Base-by-base conservation (phyloP, 495 filamentous ascomycete genomes). In the Xylaria castorea region DNA sequence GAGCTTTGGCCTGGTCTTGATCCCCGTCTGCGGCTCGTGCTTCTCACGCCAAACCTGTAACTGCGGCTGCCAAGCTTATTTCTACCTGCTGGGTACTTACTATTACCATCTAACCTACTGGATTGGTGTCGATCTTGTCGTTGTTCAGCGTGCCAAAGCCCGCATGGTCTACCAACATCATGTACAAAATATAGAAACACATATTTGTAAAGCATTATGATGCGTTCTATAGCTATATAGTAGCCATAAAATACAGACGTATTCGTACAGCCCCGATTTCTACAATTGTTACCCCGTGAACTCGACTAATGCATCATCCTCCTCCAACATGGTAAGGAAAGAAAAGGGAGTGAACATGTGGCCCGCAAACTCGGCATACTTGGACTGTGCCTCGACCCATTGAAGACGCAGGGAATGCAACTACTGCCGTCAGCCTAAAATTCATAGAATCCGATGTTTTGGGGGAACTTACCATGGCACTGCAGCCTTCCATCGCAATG, bases 341-440 rank as follows among this genome's bases (percentile, higher is more conserved):
- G 92, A 94, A 81, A 99, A 98, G 11, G 96, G 96, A 76, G 92
- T 85, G 83, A 99, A 98, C 48, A 94, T 86, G 79, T 96, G 87
- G 55, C 96, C 96, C 68, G 94, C 94, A 73, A 97, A 97, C 80
- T 98, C 92, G 85, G 98, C 97, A 85, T 98, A 97, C 84, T 99
- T 99, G 84, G 94, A 96, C 90, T 98, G 98, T n/a, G 96, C 94
- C 81, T 99, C 96, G 71, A 99, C 96, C 96, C 96, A 99, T 78
- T 98, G 97, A 71, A 99, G 88, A 86, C 96, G 90, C 75, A 99
- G 86, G 72, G 92, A 94, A 83, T 98, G 97, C 85, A 97, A 88
- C 83, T 84, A 50, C 55, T 46, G 4, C 46, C 20, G 62, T 51
- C 48, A 58, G 34, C 44, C 27, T 72, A 36, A 12, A 22, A 12